Evolutionary conservation across 163 green algal genomes (phyloP).

Genomic region (Scenedesmus sp.): DNA sequence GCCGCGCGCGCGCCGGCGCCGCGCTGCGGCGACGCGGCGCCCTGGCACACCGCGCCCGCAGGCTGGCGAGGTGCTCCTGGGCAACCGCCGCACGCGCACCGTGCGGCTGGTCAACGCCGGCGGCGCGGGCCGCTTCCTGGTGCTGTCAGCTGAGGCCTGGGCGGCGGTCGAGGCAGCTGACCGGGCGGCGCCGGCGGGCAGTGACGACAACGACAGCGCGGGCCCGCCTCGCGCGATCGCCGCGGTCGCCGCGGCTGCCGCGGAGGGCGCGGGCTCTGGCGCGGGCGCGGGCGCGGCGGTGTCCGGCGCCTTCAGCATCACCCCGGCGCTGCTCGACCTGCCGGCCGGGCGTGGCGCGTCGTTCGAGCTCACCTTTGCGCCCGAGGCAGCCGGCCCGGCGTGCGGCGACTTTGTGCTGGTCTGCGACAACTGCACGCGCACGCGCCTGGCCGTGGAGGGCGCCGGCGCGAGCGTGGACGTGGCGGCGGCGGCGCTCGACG

Average conservation of each 20-base stretch:
- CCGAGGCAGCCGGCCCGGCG: no score
- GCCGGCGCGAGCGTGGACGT: slow-evolving; percentile 57
- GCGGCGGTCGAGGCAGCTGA: slow-evolving; percentile 44
- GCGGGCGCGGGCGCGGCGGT: no score
- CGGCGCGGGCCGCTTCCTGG: slow-evolving; percentile 57
- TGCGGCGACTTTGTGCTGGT: slow-evolving; percentile 67
- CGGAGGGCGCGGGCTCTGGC: no score
- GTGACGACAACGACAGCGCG: no score
- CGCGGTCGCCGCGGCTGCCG: no score
- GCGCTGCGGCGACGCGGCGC: no score
- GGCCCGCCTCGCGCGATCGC: no score
- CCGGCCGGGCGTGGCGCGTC: no score
- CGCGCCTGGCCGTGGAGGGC: slow-evolving; percentile 55
- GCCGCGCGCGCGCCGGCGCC: no score
- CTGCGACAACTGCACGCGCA: slow-evolving; percentile 74
- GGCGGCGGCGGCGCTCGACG: slow-evolving; percentile 52
- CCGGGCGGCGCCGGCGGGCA: no score
- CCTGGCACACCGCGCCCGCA: background rate
- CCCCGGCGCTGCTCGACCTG: slow-evolving; percentile 59
- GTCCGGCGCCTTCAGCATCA: background rate
- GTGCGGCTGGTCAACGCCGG: slow-evolving; percentile 66
- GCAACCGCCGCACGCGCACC: slow-evolving; percentile 51
- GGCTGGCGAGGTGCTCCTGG: slow-evolving; percentile 62
- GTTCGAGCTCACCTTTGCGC: no score
- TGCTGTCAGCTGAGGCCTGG: slow-evolving; percentile 65